Conservation (phyloP, 305 asterid genomes). For the Salvia sclarea region DNA sequence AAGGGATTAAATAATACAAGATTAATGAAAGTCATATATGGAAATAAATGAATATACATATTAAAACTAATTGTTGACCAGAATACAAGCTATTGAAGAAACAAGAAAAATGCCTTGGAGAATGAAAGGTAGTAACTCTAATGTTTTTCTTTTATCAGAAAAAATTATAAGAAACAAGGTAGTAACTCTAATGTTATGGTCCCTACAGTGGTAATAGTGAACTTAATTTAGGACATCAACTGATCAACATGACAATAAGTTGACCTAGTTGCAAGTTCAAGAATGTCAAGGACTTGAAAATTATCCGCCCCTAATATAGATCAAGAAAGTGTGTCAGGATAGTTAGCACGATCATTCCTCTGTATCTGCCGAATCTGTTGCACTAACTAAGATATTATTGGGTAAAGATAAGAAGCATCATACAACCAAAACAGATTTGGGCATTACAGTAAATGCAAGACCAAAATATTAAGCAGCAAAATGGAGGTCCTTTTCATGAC, state of each 20-base stretch:
- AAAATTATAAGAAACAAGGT: no score
- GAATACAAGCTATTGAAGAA: constrained; percentile 2
- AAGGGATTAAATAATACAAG: no score
- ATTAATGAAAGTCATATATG: background rate
- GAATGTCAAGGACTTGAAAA: constrained; percentile 5
- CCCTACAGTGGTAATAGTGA: background rate
- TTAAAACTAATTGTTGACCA: background rate
- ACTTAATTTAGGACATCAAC: background rate
- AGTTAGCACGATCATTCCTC: background rate
- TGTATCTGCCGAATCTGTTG: constrained; percentile 6
- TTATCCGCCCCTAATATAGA: no score
- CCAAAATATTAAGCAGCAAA: background rate
- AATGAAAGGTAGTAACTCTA: background rate
- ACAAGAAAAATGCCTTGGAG: no score
- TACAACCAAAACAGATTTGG: background rate
- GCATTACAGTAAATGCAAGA: background rate
- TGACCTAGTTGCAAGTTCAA: constrained; percentile 3
- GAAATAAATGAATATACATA: background rate
- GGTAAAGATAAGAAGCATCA: constrained; percentile 10
- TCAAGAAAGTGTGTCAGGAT: background rate
- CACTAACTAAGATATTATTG: background rate
- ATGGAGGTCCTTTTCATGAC: background rate
- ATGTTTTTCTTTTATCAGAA: no score
- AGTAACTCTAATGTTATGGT: background rate
- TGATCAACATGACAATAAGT: constrained; percentile 10